Conservation (phyloP, 352 stramenopile genomes). For the Lagenidium sp. region DNA sequence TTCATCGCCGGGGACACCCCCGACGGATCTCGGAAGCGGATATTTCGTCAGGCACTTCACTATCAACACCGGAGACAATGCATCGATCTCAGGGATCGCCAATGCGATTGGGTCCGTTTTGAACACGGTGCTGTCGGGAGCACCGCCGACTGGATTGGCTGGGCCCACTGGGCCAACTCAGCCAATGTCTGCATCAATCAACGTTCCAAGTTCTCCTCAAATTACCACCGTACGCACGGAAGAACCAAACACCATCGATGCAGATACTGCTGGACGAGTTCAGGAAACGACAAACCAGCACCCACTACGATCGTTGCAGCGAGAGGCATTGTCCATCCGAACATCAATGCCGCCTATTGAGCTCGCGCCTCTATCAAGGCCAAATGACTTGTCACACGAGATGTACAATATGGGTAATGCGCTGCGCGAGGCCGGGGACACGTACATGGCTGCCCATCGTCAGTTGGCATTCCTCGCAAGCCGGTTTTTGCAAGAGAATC, state of each 20-base stretch:
- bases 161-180: background rate
- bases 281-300: too few relatives aligned
- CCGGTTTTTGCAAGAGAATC: slow-evolving; percentile 9
- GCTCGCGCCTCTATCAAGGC: slow-evolving; percentile 6
- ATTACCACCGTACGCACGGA: too few relatives aligned
- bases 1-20: background rate
- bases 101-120: background rate
- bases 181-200: background rate
- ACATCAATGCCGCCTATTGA: slow-evolving; percentile 12
- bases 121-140: background rate
- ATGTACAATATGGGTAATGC: slow-evolving; percentile 14
- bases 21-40: background rate
- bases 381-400: slow-evolving; percentile 6
- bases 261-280: too few relatives aligned
- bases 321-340: slow-evolving; percentile 9
- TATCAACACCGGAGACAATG: background rate
- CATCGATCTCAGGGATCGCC: too few relatives aligned
- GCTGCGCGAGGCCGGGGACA: slow-evolving; percentile 12
- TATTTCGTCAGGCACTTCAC: background rate
- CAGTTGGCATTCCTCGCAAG: slow-evolving; percentile 11
- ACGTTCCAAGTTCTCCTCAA: background rate
- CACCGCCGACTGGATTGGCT: background rate
- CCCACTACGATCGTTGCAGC: background rate
- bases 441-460: slow-evolving; percentile 14
- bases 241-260: too few relatives aligned